Evolutionary conservation across 2,329 filamentous ascomycete species (phyloP), one percentile per base, ranked within the genome.

Genomic region (Colletotrichum chlorophyti): DNA sequence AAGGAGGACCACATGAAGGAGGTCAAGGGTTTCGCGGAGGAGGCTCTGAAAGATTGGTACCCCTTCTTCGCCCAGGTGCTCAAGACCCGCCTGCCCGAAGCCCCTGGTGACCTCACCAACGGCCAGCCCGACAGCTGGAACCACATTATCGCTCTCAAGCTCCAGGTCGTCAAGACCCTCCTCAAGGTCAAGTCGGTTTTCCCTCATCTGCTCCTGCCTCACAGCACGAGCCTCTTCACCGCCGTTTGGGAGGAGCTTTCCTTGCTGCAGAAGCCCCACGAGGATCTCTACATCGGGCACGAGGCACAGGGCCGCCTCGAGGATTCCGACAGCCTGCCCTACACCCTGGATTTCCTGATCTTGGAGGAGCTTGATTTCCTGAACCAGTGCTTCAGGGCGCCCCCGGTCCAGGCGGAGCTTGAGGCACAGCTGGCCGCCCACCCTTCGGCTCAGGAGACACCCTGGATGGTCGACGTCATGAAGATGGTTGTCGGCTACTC

Each of bases 301-400:
- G 91, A 94, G 65, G 86, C 90, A 41, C 93, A 98, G 74, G 91
- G 93, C 52, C 87, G 94, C 32, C 76, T 98, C 29, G 93, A 97
- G 72, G 93, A 97, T 71, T 86, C 90, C 4, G 94, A 99, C 70
- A 88, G 88, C 37, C 81, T 99, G n/a, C 93, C 94, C 0, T 97
- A 96, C 74, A 97, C 93, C 1, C 81, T 99, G 21, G 95, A 99
- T 74, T 95, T 96, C 69, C 83, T 99, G 48, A 87, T 98, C 4
- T 79, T 98, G 7, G 95, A 99, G 72, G 93, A 98, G 72, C 81
- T 99, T 21, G 95, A 99, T 74, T 93, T 98, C 69, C 85, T 99
- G 70, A 95, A 97, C 74, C 89, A 93, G 57, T 93, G 93, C 72
- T 83, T 99, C 63, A 88, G 91, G 63, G 94, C 94, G 6, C 88